Percentiles rank a stretch among this genome's conserved stretches.
phyloP scores from a whole-genome alignment of 805 yeast species.

The Teunomyces aglyptinius region DNA sequence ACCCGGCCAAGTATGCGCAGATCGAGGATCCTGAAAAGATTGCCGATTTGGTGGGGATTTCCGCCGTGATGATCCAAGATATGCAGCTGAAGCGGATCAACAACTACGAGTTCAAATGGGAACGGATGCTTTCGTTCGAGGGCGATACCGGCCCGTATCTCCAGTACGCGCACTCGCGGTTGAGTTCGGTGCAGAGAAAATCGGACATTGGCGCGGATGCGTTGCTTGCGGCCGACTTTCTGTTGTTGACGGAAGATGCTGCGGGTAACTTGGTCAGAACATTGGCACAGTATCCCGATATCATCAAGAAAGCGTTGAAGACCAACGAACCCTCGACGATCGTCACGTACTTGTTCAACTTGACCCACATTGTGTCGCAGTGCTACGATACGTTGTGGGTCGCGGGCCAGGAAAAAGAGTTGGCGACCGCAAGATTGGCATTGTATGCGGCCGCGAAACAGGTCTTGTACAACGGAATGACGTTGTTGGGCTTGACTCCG shows the following conservation, averaged over 20 bases:
- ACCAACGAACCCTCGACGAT: constrained; percentile 91
- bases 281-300: constrained; percentile 89
- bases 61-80: constrained; percentile 98
- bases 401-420: constrained; percentile 85
- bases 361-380: constrained; percentile 93
- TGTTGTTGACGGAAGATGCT: constrained; percentile 65
- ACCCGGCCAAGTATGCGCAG: constrained; percentile 86
- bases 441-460: constrained; percentile 87
- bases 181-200: constrained; percentile 90
- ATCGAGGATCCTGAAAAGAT: constrained; percentile 91
- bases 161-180: constrained; percentile 97
- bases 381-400: constrained; percentile 96
- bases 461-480: constrained; percentile 87
- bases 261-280: constrained; percentile 73
- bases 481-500: constrained; percentile 89
- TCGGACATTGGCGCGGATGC: constrained; percentile 47
- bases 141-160: constrained; percentile 99
- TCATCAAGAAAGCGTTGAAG: constrained; percentile 74
- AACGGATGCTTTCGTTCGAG: constrained; percentile 95
- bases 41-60: constrained; percentile 93
- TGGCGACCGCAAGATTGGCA: constrained; percentile 90
- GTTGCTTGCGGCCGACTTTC: constrained; percentile 51
- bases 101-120: constrained; percentile 96
- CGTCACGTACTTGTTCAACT: constrained; percentile 87
- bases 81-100: constrained; percentile 97